Percentiles rank a stretch among this genome's conserved stretches.
phyloP scores from a whole-genome alignment of 345 rosid genomes.

The Melaleuca quinquenervia region DNA sequence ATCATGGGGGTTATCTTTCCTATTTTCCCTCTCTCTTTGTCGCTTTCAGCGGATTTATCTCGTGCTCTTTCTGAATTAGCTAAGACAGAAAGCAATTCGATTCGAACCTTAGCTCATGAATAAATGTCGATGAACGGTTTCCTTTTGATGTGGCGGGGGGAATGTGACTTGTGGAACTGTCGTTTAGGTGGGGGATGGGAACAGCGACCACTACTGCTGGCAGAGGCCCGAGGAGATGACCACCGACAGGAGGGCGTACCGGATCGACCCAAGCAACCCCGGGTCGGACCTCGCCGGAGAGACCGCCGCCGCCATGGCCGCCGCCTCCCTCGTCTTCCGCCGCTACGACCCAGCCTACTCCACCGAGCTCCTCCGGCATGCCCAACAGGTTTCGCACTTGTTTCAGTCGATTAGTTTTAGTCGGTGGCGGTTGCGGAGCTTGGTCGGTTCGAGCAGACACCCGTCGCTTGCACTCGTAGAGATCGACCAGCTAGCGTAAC shows the following conservation, averaged over 20 bases:
- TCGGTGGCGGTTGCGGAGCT: too few species aligned
- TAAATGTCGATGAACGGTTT: neutral
- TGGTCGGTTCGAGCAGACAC: neutral
- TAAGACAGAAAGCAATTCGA: neutral
- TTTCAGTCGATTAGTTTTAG: neutral
- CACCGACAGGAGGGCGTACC: slow-evolving; percentile 28
- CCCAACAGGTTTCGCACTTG: slow-evolving; percentile 19
- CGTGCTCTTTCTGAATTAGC: neutral
- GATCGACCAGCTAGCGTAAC: neutral
- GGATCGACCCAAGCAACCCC: slow-evolving; percentile 16
- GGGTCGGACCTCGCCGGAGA: slow-evolving; percentile 53
- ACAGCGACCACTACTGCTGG: slow-evolving; percentile 42
- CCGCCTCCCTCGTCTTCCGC: slow-evolving; percentile 33
- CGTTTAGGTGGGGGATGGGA: slow-evolving; percentile 39
- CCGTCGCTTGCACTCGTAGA: neutral
- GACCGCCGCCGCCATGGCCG: slow-evolving; percentile 44
- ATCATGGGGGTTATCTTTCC: neutral
- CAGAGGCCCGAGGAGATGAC: slow-evolving; percentile 57
- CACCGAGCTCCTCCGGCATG: slow-evolving; percentile 26
- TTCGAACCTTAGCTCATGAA: neutral
- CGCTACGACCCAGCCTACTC: slow-evolving; percentile 21
- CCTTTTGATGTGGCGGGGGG: neutral
- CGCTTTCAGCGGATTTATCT: neutral
- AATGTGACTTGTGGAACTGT: neutral
- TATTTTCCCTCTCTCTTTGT: neutral